phyloP scores from a whole-genome alignment of 1,139 yeast genomes.

The Blastobotrys apis region DNA sequence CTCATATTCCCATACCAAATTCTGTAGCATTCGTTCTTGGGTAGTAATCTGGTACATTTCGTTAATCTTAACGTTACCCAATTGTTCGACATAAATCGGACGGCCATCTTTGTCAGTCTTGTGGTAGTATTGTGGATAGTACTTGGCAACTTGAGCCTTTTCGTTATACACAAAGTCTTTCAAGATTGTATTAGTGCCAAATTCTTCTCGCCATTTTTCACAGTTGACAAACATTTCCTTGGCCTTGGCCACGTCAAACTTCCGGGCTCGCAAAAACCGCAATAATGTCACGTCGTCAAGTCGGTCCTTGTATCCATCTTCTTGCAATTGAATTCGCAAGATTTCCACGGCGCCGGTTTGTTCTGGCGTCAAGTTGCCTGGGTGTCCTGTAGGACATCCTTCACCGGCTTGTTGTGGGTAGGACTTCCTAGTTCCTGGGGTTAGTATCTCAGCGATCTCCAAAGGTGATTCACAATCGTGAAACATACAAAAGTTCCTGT shows the following conservation, averaged over 20 bases:
- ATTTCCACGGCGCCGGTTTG: conserved; percentile 59
- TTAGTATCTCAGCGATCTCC: conserved; percentile 8
- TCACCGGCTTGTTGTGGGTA: conserved; percentile 70
- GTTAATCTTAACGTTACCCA: conserved; percentile 82
- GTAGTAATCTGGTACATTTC: conserved; percentile 93
- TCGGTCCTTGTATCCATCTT: conserved; percentile 65
- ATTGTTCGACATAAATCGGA: conserved; percentile 90
- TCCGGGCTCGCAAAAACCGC: conserved; percentile 91
- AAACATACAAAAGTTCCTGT: conserved; percentile 7
- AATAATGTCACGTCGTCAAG: conserved; percentile 85
- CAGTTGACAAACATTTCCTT: conserved; percentile 79
- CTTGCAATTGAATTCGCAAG: conserved; percentile 54
- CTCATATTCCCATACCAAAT: conserved; percentile 97
- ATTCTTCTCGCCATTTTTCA: conserved; percentile 87
- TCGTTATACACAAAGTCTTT: conserved; percentile 85
- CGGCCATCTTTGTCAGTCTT: conserved; percentile 96
- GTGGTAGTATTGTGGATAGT: conserved; percentile 95
- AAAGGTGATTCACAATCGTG: neutral
- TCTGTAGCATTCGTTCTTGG: conserved; percentile 93
- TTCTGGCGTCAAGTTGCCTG: conserved; percentile 70
- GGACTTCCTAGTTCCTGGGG: conserved; percentile 17
- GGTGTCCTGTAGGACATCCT: conserved; percentile 67
- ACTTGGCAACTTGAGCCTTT: conserved; percentile 82
- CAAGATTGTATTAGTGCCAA: conserved; percentile 81
- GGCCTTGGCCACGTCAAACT: conserved; percentile 78